Evolutionary conservation across 371 early-diverging fungal species (phyloP).

Genomic region (Syncephalastrum sp.): DNA sequence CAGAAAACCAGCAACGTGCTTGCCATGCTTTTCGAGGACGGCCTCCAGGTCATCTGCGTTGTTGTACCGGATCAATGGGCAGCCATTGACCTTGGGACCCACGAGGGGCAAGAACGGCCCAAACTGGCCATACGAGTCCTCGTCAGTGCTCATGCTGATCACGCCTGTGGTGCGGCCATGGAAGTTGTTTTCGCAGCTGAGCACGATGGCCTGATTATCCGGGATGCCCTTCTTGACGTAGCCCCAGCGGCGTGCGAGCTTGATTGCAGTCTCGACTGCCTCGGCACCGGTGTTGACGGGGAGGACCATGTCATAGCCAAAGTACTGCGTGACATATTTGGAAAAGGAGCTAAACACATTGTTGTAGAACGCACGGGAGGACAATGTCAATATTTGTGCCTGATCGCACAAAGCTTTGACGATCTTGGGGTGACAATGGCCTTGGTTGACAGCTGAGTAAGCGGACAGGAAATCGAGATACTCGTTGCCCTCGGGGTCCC

Average conservation of each 20-base stretch:
- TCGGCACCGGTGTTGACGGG: constrained; percentile 99
- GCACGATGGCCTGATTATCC: constrained; percentile 79
- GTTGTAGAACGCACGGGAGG: constrained; percentile 96
- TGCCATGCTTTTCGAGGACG: constrained; percentile 79
- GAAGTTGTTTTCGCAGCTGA: constrained; percentile 90
- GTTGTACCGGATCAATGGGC: constrained; percentile 72
- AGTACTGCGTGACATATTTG: constrained; percentile 89
- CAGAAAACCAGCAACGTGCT: constrained; percentile 88
- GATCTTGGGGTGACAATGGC: constrained; percentile 97
- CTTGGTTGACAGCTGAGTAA: constrained; percentile 97
- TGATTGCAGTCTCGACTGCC: constrained; percentile 97
- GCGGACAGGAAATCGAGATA: constrained; percentile 97
- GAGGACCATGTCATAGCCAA: constrained; percentile 96
- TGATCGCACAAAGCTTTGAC: constrained; percentile 89
- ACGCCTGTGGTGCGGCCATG: constrained; percentile 97
- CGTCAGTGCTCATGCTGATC: constrained; percentile 95
- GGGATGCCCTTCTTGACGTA: constrained; percentile 90
- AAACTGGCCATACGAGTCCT: constrained; percentile 80
- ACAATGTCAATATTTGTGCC: constrained; percentile 79
- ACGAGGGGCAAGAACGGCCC: constrained; percentile 94
- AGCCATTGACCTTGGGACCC: constrained; percentile 62
- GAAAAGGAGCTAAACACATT: constrained; percentile 89
- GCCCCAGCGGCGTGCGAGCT: constrained; percentile 97
- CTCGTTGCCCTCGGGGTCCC: constrained; percentile 94
- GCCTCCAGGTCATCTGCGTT: constrained; percentile 84